phyloP scores from a whole-genome alignment of 1,284 basidiomycete species.

The Ganoderma lingzhi region DNA sequence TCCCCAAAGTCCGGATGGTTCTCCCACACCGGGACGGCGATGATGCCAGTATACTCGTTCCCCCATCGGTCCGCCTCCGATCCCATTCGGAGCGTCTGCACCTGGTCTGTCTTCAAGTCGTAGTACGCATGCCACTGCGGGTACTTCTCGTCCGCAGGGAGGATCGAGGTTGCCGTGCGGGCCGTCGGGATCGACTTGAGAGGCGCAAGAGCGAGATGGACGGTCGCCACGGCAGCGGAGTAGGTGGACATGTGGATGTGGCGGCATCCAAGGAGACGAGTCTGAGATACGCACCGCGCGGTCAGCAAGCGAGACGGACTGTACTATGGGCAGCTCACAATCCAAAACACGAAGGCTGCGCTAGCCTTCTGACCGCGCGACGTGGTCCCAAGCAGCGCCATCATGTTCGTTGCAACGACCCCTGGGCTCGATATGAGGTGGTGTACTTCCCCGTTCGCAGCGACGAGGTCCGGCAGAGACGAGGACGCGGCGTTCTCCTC shows the following conservation, averaged over 20 bases:
- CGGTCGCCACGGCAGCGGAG: constrained; percentile 71
- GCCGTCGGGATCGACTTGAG: constrained; percentile 51
- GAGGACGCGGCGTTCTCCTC: constrained; percentile 10
- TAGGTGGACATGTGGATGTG: constrained; percentile 67
- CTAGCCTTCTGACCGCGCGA: constrained; percentile 39
- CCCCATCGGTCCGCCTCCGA: constrained; percentile 67
- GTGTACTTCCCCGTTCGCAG: constrained; percentile 46
- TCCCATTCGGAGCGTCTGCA: constrained; percentile 55
- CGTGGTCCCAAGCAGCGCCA: constrained; percentile 30
- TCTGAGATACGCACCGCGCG: too few species aligned
- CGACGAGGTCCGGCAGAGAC: constrained; percentile 16
- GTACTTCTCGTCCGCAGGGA: constrained; percentile 24
- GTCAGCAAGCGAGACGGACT: too few species aligned
- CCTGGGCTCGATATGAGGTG: constrained; percentile 82
- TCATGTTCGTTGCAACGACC: constrained; percentile 67
- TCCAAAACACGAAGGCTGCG: constrained; percentile 72
- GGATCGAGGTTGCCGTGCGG: constrained; percentile 18
- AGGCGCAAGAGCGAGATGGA: constrained; percentile 67
- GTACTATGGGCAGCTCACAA: constrained; percentile 58
- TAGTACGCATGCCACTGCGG: constrained; percentile 27
- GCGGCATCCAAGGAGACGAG: constrained; percentile 59
- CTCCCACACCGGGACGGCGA: constrained; percentile 59
- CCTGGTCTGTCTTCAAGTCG: constrained; percentile 15
- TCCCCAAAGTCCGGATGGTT: constrained; percentile 53
- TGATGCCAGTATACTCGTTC: constrained; percentile 55